A percentile compares a stretch with the other conserved stretches of the same genome.
These are phyloP conservation scores for Mucor lusitanicus DNA, from an alignment of 371 early-diverging fungal species.

Conservation along the genomic window DNA sequence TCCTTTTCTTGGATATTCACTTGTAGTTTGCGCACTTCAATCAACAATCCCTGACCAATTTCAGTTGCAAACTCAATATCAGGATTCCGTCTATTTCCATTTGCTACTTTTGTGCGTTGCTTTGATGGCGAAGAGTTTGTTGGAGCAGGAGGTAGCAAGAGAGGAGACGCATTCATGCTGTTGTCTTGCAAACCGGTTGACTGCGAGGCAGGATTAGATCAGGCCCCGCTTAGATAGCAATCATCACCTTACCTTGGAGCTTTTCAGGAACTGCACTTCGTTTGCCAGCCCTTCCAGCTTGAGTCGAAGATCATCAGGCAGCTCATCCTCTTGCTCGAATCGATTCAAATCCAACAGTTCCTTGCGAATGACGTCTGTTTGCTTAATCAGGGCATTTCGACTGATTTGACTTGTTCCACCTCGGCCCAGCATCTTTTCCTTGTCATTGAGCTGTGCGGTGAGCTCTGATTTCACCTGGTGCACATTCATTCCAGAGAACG, in stretches of 20 bases:
- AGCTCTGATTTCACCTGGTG: constrained; percentile 23
- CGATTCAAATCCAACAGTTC: constrained; percentile 11
- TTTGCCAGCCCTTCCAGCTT: constrained; percentile 24
- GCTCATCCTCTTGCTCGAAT: constrained; percentile 12
- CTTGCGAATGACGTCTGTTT: constrained; percentile 12
- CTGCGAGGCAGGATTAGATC: neutral
- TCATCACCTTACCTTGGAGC: constrained; percentile 8
- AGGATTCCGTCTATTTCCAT: constrained; percentile 43
- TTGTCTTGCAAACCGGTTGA: constrained; percentile 2
- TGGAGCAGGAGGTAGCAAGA: constrained; percentile 37
- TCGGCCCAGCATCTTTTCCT: constrained; percentile 15
- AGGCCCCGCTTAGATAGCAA: neutral
- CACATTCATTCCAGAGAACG: constrained; percentile 24
- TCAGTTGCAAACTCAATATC: constrained; percentile 60
- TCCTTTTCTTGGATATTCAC: constrained; percentile 60
- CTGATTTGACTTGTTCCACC: constrained; percentile 20
- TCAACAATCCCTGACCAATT: constrained; percentile 54
- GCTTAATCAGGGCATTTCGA: constrained; percentile 22
- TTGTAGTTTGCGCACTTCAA: constrained; percentile 54
- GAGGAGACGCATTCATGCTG: constrained; percentile 9
- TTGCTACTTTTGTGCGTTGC: constrained; percentile 37
- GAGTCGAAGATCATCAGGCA: constrained; percentile 13
- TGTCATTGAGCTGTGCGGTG: constrained; percentile 13
- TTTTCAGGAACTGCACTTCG: constrained; percentile 22
- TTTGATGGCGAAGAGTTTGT: constrained; percentile 42